These are phyloP conservation scores for Ustilago crameri DNA, from an alignment of 1,284 basidiomycete genomes.

Conservation along the genomic window DNA sequence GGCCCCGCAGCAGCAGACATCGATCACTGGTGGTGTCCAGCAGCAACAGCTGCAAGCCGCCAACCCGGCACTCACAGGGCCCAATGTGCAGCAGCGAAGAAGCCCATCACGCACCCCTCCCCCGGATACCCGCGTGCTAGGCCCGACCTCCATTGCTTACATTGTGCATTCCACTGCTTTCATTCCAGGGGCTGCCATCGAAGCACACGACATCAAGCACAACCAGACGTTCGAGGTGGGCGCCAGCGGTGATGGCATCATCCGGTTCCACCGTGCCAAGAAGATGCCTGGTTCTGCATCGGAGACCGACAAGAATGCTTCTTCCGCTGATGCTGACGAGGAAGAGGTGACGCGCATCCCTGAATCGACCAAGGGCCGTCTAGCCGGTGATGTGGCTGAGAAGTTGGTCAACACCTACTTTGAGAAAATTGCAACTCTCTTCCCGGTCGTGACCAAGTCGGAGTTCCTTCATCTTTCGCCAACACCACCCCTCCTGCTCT, in stretches of 20 bases:
- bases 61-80: slow-evolving; percentile 2
- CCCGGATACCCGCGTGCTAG: slow-evolving; percentile 70
- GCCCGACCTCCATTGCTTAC: slow-evolving; percentile 85
- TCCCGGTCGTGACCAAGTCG: slow-evolving; percentile 85
- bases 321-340: slow-evolving; percentile 21
- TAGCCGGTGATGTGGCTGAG: slow-evolving; percentile 70
- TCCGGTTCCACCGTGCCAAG: slow-evolving; percentile 78
- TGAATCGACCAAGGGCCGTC: slow-evolving; percentile 52
- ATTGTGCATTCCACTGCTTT: slow-evolving; percentile 87
- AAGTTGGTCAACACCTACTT: slow-evolving; percentile 91
- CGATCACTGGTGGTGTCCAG: background rate
- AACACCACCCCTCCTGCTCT: slow-evolving; percentile 83
- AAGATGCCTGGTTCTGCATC: slow-evolving; percentile 4
- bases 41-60: slow-evolving; percentile 3
- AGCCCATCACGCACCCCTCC: slow-evolving; percentile 36
- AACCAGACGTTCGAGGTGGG: slow-evolving; percentile 71
- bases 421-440: slow-evolving; percentile 81
- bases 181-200: slow-evolving; percentile 81
- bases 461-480: slow-evolving; percentile 81
- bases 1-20: background rate
- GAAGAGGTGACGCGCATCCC: slow-evolving; percentile 42
- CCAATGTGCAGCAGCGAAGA: slow-evolving; percentile 12
- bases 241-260: slow-evolving; percentile 82
- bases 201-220: slow-evolving; percentile 79
- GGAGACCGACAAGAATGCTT: slow-evolving; percentile 6